Evolutionary conservation across 106 monocot genomes (phyloP).

Genomic region (Chionographis japonica): DNA sequence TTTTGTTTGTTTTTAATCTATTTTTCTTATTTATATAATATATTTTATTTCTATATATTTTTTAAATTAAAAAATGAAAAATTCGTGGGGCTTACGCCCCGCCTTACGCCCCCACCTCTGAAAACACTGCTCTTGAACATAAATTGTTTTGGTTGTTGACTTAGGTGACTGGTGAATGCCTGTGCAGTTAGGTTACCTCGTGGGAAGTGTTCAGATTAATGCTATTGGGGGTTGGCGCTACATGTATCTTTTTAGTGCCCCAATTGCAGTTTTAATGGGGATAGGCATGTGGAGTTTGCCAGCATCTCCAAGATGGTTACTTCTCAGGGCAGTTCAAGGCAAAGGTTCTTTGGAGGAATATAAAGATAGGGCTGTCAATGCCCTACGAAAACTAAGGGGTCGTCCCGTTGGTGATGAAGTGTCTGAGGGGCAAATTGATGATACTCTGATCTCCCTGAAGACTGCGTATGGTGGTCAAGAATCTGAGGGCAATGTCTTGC

Average conservation of each 20-base stretch:
- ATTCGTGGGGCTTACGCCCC: no score
- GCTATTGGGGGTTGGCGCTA: slow-evolving; percentile 93
- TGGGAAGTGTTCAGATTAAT: slow-evolving; percentile 79
- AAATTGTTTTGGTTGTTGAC: slow-evolving; percentile 2
- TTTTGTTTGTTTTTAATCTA: no score
- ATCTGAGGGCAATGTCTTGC: slow-evolving; percentile 55
- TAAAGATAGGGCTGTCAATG: slow-evolving; percentile 52
- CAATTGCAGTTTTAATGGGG: slow-evolving; percentile 73
- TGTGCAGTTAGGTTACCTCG: slow-evolving; percentile 83
- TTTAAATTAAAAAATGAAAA: no score
- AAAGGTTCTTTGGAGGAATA: slow-evolving; percentile 55
- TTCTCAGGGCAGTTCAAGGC: slow-evolving; percentile 85
- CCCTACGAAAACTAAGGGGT: slow-evolving; percentile 59
- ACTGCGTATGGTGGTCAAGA: slow-evolving; percentile 58
- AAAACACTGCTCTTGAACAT: slow-evolving; percentile 4
- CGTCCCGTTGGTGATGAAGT: slow-evolving; percentile 46
- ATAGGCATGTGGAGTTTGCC: slow-evolving; percentile 78
- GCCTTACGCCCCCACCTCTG: no score
- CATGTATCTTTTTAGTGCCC: slow-evolving; percentile 89
- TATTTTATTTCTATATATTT: no score
- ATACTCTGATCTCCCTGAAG: slow-evolving; percentile 63
- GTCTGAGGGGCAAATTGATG: slow-evolving; percentile 71
- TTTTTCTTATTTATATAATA: no score
- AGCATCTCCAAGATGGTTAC: slow-evolving; percentile 91
- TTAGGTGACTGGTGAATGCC: slow-evolving; percentile 5